Percentiles rank a stretch among this genome's conserved stretches.
These are phyloP conservation scores for Sporothrix phasma DNA, from an alignment of 2,329 filamentous ascomycete species.

Conservation along the genomic window DNA sequence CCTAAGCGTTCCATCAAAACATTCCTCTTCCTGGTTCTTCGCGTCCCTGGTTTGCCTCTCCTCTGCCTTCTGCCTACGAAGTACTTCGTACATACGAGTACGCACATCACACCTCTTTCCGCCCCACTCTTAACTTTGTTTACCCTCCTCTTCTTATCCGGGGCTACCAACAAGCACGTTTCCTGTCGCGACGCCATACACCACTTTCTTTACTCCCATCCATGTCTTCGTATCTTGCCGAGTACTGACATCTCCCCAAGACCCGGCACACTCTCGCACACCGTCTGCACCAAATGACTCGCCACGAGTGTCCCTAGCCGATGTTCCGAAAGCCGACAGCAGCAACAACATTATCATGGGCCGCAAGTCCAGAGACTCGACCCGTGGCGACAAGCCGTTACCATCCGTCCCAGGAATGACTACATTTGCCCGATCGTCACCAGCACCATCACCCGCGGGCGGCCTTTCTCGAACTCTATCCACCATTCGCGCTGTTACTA, in stretches of 20 bases:
- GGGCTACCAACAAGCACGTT: not conserved
- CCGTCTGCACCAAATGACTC: constrained; percentile 21
- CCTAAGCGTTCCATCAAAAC: constrained; percentile 2
- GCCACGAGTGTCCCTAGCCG: constrained; percentile 26
- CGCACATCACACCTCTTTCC: not conserved
- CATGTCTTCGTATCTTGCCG: too few relatives aligned
- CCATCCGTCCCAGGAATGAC: constrained; percentile 15
- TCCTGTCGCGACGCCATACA: not conserved
- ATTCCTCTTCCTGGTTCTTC: not conserved
- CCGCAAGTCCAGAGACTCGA: constrained; percentile 18
- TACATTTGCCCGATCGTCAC: constrained; percentile 11
- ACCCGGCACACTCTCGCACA: constrained; percentile 8
- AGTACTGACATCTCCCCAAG: constrained; percentile 4
- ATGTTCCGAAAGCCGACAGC: constrained; percentile 31
- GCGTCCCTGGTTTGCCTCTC: not conserved
- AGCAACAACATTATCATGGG: constrained; percentile 32
- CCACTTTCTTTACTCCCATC: too few relatives aligned
- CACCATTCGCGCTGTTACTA: constrained; percentile 49
- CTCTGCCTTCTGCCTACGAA: constrained; percentile 1
- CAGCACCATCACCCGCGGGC: not conserved
- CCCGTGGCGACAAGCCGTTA: constrained; percentile 22
- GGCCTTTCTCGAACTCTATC: constrained; percentile 29
- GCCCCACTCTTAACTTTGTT: constrained; percentile 2
- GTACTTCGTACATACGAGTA: too few relatives aligned
- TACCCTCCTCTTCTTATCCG: not conserved